phyloP scores from a whole-genome alignment of 306 rosid species.

The Potentilla sterilis region DNA sequence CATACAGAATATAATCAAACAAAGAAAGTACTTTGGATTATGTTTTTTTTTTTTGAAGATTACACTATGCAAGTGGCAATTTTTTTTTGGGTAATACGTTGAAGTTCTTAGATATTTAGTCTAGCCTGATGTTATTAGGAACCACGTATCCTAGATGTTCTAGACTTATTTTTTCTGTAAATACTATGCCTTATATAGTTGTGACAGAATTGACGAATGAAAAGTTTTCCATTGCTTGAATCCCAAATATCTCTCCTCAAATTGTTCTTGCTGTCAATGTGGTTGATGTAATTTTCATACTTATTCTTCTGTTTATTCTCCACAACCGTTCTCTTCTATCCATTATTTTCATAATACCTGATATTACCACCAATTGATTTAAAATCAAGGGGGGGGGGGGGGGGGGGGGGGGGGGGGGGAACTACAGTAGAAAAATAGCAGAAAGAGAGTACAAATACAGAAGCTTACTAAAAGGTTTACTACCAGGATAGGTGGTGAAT shows the following conservation, averaged over 20 bases:
- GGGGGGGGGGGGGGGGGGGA: not conserved
- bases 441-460: not conserved
- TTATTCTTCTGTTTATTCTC: not conserved
- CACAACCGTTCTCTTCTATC: not conserved
- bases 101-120: not conserved
- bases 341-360: not conserved
- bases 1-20: not conserved
- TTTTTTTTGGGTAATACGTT: not conserved
- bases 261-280: not conserved
- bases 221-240: not conserved
- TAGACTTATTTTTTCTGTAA: not conserved
- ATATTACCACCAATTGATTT: not conserved
- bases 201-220: not conserved
- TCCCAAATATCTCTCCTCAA: not conserved
- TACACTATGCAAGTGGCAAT: too few relatives aligned
- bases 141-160: not conserved
- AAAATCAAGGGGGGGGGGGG: not conserved
- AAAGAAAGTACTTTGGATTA: not conserved
- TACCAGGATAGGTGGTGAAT: not conserved
- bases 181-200: too few relatives aligned
- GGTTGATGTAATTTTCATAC: not conserved
- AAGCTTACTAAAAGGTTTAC: not conserved
- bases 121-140: not conserved
- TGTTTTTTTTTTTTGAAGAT: not conserved
- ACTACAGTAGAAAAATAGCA: not conserved